Base-by-base conservation (phyloP, 2,329 filamentous ascomycete species). In the Alternaria viburni region DNA sequence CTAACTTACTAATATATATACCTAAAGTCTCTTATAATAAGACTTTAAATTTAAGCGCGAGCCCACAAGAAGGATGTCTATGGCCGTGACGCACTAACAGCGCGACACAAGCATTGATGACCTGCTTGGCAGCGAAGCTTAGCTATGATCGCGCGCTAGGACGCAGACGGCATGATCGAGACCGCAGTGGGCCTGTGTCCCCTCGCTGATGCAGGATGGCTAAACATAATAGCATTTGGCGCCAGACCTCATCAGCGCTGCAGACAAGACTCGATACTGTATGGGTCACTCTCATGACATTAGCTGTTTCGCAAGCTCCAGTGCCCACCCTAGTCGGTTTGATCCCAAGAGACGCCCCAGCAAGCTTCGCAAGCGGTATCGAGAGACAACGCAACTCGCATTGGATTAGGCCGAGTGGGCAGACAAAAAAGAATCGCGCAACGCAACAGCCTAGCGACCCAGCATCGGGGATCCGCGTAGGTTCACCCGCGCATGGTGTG, bases 81-180 rank as follows among this genome's bases (percentile, higher is more conserved):
- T 19, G 17, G 28, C 12, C 15, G 30, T 50, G 51, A 56, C 52
- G 52, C 59, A 62, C 62, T 28, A 65, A 57, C 36, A 43, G 28
- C 47, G 44, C 46, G 19, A 57, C 49, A 72, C 58, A 75, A 75
- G 73, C 73, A 66, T 73, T 70, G 47, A 21, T 51, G 58, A 26
- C 26, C 28, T 50, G 45, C 71, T 75, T 74, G 71, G 73, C 73
- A 51, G 21, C 13, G 68, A 75, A 69, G 71, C 73, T 75, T 75
- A 70, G 66, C 61, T 26, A 36, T 36, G 50, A 64, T 66, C 58
- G 49, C 54, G 61, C 56, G 54, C 57, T 54, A 44, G 56, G 51
- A 54, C 54, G 32, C 44, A 23, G 43, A 56, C 36, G 49, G 45
- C 52, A 47, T 57, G 57, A 61, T 61, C 61, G 59, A 64, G 61